These are phyloP conservation scores for Rhodotorula sp. DNA, from an alignment of 1,284 basidiomycete genomes.

Conservation along the genomic window DNA sequence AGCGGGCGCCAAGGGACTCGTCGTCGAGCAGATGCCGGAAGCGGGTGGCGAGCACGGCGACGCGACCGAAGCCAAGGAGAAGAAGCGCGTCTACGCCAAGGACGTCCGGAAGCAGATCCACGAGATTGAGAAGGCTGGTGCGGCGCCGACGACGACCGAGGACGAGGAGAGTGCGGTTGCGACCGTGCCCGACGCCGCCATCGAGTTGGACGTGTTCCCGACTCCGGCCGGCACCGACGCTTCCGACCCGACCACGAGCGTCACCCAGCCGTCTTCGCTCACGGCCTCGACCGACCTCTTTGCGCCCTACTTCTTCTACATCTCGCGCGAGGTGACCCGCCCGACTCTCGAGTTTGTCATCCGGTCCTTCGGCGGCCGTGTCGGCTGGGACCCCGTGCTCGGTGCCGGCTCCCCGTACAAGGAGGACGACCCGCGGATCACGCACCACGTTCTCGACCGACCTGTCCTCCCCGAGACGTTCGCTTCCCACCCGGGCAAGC, in stretches of 20 bases:
- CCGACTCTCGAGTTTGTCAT: slow-evolving; percentile 93
- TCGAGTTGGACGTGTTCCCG: slow-evolving; percentile 51
- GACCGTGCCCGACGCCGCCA: slow-evolving; percentile 51
- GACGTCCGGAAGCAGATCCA: slow-evolving; percentile 56
- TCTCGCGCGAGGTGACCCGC: slow-evolving; percentile 90
- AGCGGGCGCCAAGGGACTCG: slow-evolving; percentile 47
- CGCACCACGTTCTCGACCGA: slow-evolving; percentile 93
- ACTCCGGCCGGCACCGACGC: slow-evolving; percentile 51
- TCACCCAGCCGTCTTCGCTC: slow-evolving; percentile 26
- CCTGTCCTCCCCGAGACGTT: slow-evolving; percentile 55
- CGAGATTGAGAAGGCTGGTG: slow-evolving; percentile 49
- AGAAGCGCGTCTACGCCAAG: slow-evolving; percentile 54
- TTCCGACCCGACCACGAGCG: slow-evolving; percentile 26
- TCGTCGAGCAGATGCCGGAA: slow-evolving; percentile 39
- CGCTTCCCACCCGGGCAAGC: slow-evolving; percentile 57
- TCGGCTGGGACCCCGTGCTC: slow-evolving; percentile 79
- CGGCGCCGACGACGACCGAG: slow-evolving; percentile 46
- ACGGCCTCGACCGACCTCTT: slow-evolving; percentile 58
- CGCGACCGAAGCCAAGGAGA: slow-evolving; percentile 34
- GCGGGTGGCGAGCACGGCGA: slow-evolving; percentile 45
- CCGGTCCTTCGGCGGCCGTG: slow-evolving; percentile 72
- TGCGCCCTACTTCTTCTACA: slow-evolving; percentile 83
- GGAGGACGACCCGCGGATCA: slow-evolving; percentile 64
- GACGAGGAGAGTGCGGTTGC: slow-evolving; percentile 44
- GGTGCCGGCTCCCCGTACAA: slow-evolving; percentile 80